Evolutionary conservation across 2,329 filamentous ascomycete species (phyloP).

Genomic region (Aspergillus arachidicola): DNA sequence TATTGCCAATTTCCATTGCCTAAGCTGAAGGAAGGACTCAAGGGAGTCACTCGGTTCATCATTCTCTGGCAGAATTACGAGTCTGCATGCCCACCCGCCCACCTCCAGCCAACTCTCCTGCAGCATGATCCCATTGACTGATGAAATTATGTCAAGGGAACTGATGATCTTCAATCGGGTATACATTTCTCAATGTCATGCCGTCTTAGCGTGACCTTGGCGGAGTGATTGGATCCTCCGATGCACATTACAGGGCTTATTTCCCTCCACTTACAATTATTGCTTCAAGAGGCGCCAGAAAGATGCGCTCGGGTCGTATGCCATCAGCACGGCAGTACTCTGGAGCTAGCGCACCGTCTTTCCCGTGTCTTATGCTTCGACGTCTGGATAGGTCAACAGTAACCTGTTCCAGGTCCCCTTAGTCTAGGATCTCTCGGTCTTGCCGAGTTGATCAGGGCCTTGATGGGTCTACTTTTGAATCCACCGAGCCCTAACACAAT

Average conservation of each 20-base stretch:
- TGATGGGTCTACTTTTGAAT: not conserved
- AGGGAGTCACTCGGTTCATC: not conserved
- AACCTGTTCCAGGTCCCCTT: not conserved
- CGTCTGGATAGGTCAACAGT: not conserved
- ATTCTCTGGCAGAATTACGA: not conserved
- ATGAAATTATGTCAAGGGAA: not conserved
- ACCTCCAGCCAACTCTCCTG: not conserved
- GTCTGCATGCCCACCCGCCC: not conserved
- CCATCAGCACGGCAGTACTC: not conserved
- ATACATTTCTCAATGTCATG: not conserved
- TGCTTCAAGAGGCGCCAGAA: not conserved
- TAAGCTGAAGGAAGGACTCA: not conserved
- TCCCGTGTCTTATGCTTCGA: constrained; percentile 1
- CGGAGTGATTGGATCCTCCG: not conserved
- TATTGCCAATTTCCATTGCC: not conserved
- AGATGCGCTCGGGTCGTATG: not conserved
- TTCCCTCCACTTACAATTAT: not conserved
- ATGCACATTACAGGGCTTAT: not conserved
- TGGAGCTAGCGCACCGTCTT: not conserved
- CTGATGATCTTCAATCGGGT: not conserved
- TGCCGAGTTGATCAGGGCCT: not conserved
- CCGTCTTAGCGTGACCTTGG: not conserved
- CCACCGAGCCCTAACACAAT: constrained; percentile 1
- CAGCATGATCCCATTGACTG: not conserved
- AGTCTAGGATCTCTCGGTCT: not conserved